phyloP scores from a whole-genome alignment of 2,329 filamentous ascomycete genomes.

The Pseudocercospora eumusae region DNA sequence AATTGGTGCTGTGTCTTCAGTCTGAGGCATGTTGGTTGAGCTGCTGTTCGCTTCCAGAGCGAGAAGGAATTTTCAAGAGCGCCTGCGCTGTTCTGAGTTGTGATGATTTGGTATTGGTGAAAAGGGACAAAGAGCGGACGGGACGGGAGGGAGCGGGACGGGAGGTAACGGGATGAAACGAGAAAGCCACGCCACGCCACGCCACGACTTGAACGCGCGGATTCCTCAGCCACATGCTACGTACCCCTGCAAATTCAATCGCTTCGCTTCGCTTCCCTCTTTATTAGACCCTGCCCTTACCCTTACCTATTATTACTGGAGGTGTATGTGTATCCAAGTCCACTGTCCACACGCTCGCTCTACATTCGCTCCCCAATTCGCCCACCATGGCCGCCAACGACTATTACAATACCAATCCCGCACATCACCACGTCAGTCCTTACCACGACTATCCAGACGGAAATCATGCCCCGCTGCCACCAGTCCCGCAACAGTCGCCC shows the following conservation, averaged over 20 bases:
- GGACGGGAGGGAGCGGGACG: no score
- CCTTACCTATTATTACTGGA: no score
- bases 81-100: not conserved
- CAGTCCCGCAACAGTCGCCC: slow-evolving; percentile 31
- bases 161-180: no score
- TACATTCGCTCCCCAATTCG: slow-evolving; percentile 11
- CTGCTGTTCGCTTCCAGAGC: slow-evolving; percentile 15
- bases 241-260: not conserved
- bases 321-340: no score
- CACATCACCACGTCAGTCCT: slow-evolving; percentile 42
- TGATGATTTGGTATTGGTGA: not conserved
- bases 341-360: not conserved
- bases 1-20: slow-evolving; percentile 1
- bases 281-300: not conserved
- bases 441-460: slow-evolving; percentile 47
- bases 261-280: not conserved
- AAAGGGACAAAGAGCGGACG: no score
- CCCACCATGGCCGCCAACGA: slow-evolving; percentile 41
- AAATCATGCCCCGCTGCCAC: slow-evolving; percentile 44
- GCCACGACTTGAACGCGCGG: no score
- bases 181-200: no score
- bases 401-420: slow-evolving; percentile 54
- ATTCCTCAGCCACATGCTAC: not conserved
- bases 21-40: slow-evolving; percentile 15
- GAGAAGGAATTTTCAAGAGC: not conserved